Conservation (phyloP, 202 grass and related monocot genomes). For the Dendrocalamus latiflorus region DNA sequence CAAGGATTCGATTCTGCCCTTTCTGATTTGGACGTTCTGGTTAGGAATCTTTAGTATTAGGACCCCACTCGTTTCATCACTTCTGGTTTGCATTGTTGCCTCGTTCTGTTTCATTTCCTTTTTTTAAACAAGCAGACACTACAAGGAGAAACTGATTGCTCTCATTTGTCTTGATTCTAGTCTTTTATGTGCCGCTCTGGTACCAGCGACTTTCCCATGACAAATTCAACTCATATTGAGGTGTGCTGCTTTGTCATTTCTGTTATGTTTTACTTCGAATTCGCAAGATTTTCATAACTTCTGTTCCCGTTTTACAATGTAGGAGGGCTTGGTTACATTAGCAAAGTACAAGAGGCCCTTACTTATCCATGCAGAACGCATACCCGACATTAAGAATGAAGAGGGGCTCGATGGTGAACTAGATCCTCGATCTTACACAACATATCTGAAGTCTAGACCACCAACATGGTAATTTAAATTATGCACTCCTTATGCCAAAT, state of each 20-base stretch:
- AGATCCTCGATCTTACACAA: too few relatives aligned
- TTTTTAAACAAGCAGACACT: background rate
- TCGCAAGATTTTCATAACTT: background rate
- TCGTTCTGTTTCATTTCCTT: background rate
- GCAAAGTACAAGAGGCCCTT: too few relatives aligned
- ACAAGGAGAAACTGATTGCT: constrained; percentile 14
- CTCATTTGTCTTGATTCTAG: constrained; percentile 36
- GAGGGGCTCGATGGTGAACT: too few relatives aligned
- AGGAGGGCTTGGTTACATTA: constrained; percentile 80
- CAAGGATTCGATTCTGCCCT: background rate
- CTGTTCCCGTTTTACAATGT: background rate
- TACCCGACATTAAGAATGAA: too few relatives aligned
- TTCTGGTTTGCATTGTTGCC: background rate
- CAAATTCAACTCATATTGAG: constrained; percentile 92
- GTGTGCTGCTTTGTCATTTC: constrained; percentile 19
- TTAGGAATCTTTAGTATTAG: background rate
- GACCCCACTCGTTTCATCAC: background rate
- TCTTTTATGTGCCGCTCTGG: constrained; percentile 97
- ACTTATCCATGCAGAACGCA: too few relatives aligned
- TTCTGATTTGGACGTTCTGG: background rate
- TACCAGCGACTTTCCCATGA: constrained; percentile 93
- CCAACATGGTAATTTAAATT: too few relatives aligned
- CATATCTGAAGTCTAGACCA: too few relatives aligned
- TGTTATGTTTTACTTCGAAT: background rate
- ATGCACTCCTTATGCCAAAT: too few relatives aligned